These are phyloP conservation scores for Rhizopus arrhizus DNA, from an alignment of 371 early-diverging fungal species.

Conservation along the genomic window DNA sequence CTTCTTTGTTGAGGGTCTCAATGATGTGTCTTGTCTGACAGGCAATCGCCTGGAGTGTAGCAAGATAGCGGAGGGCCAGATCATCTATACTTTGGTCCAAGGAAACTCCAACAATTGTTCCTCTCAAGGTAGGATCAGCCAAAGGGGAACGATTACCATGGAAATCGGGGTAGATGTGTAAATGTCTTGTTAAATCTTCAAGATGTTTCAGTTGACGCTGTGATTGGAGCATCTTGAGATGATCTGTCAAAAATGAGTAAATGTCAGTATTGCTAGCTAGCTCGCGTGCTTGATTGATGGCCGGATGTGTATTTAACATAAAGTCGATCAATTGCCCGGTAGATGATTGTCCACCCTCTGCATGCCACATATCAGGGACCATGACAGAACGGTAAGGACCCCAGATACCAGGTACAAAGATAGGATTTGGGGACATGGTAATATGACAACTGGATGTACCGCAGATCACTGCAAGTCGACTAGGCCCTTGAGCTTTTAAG, in stretches of 20 bases:
- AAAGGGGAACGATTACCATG: conserved; percentile 80
- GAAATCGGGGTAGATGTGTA: conserved; percentile 76
- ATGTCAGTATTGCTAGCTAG: conserved; percentile 34
- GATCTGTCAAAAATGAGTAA: conserved; percentile 54
- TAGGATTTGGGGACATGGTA: conserved; percentile 56
- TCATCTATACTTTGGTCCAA: conserved; percentile 59
- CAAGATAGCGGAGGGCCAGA: conserved; percentile 64
- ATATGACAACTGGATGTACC: conserved; percentile 79
- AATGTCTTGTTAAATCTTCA: conserved; percentile 49
- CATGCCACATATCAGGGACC: conserved; percentile 62
- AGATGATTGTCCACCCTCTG: conserved; percentile 78
- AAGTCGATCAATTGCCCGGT: conserved; percentile 73
- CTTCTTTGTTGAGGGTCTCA: conserved; percentile 51
- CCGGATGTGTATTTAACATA: conserved; percentile 61
- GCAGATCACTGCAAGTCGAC: conserved; percentile 70
- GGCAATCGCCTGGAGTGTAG: conserved; percentile 66
- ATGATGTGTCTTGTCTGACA: conserved; percentile 69
- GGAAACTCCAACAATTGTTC: conserved; percentile 63
- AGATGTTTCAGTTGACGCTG: conserved; percentile 30
- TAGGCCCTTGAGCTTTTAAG: conserved; percentile 39
- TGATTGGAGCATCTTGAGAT: conserved; percentile 36
- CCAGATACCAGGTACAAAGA: conserved; percentile 65
- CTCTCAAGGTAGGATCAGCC: conserved; percentile 68
- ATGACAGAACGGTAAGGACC: conserved; percentile 72
- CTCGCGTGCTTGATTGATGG: conserved; percentile 39